These are phyloP conservation scores for Amanita muscaria DNA, from an alignment of 768 basidiomycete genomes.

Conservation along the genomic window DNA sequence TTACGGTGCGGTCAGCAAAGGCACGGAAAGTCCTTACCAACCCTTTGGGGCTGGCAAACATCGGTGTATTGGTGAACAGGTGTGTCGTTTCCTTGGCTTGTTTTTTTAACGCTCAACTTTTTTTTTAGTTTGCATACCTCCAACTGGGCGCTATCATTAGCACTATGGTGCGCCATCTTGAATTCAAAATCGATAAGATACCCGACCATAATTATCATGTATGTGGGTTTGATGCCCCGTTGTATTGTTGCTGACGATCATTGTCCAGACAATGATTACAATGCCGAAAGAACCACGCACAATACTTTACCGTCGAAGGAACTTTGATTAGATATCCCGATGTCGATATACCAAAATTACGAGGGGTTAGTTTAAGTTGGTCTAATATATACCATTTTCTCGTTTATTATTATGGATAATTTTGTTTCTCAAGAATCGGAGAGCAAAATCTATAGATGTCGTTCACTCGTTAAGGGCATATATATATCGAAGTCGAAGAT, in stretches of 20 bases:
- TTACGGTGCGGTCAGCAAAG: conserved; percentile 92
- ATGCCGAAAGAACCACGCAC: conserved; percentile 67
- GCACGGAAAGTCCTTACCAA: conserved; percentile 92
- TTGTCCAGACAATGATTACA: conserved; percentile 92
- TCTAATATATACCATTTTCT: too few relatives aligned
- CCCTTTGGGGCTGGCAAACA: conserved; percentile 97
- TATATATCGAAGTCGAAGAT: too few relatives aligned
- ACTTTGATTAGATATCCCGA: conserved; percentile 30
- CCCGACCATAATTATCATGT: conserved; percentile 90
- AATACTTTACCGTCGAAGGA: conserved; percentile 60
- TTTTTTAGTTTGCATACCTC: conserved; percentile 78
- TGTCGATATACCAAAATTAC: neutral
- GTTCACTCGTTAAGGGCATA: too few relatives aligned
- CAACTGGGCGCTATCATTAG: conserved; percentile 82
- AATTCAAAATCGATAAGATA: conserved; percentile 63
- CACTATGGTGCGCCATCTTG: conserved; percentile 68
- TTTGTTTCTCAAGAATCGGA: too few relatives aligned
- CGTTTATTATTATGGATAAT: too few relatives aligned
- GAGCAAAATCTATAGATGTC: too few relatives aligned
- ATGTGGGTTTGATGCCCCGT: conserved; percentile 22
- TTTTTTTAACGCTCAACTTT: neutral
- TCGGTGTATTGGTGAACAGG: conserved; percentile 90
- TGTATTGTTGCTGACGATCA: neutral
- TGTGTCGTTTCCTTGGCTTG: conserved; percentile 19
- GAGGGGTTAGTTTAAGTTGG: neutral